phyloP scores from a whole-genome alignment of 768 basidiomycete species.

The Suillus bovinus region DNA sequence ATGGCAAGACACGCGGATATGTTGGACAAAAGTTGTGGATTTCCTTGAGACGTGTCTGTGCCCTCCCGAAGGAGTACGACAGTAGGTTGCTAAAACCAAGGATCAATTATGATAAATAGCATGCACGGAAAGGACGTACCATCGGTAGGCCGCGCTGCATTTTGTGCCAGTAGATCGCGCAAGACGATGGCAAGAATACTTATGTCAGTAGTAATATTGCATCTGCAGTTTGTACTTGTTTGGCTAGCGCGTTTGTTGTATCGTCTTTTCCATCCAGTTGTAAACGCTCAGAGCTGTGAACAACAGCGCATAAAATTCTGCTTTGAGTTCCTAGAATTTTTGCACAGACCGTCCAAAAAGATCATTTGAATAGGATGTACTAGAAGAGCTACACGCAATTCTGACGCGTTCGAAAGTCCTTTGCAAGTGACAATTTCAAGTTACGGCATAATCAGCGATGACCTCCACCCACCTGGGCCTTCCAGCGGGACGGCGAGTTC shows the following conservation, averaged over 20 bases:
- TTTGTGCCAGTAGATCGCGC: constrained; percentile 36
- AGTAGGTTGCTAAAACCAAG: constrained; percentile 80
- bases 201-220: constrained; percentile 8
- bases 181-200: constrained; percentile 13
- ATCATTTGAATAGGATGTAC: neutral
- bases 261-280: too few relatives aligned
- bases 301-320: too few relatives aligned
- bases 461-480: too few relatives aligned
- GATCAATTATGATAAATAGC: constrained; percentile 6
- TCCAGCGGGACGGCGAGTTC: too few relatives aligned
- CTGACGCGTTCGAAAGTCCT: neutral
- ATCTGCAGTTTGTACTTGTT: constrained; percentile 24
- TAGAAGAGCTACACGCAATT: neutral
- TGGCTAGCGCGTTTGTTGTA: constrained; percentile 10
- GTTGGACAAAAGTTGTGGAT: constrained; percentile 88
- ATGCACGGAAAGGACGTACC: constrained; percentile 40
- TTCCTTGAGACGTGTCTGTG: constrained; percentile 95
- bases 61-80: constrained; percentile 96
- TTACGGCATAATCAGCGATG: too few relatives aligned
- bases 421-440: neutral
- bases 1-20: constrained; percentile 97
- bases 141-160: constrained; percentile 87
- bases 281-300: too few relatives aligned
- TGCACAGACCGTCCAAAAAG: neutral
- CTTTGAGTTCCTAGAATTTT: too few relatives aligned